A percentile compares a stretch with the other conserved stretches of the same genome.
These are phyloP conservation scores for Globisporangium orthogonon DNA, from an alignment of 352 stramenopile genomes.

Conservation along the genomic window DNA sequence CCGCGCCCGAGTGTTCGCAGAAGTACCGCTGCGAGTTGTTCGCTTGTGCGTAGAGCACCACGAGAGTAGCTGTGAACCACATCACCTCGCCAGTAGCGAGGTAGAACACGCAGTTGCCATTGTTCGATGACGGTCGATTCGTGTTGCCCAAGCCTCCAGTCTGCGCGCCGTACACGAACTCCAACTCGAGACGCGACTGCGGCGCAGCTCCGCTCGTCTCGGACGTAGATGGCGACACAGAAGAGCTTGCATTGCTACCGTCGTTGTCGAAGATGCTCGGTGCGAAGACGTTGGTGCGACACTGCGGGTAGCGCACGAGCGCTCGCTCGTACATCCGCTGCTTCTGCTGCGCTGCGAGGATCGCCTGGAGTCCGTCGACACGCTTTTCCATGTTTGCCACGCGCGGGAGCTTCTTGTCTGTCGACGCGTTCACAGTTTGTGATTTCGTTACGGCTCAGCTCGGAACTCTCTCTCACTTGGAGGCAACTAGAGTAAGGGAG, in stretches of 20 bases:
- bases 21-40: conserved; percentile 53
- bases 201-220: conserved; percentile 10
- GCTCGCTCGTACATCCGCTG: conserved; percentile 60
- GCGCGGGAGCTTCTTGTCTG: conserved; percentile 65
- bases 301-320: conserved; percentile 56
- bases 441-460: too few species aligned
- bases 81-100: conserved; percentile 51
- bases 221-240: neutral
- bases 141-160: conserved; percentile 16
- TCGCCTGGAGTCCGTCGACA: conserved; percentile 25
- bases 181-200: conserved; percentile 36
- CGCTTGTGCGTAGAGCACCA: conserved; percentile 51
- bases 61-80: conserved; percentile 52
- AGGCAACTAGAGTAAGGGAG: too few species aligned
- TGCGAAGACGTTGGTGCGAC: conserved; percentile 57
- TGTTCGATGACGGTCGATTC: conserved; percentile 18
- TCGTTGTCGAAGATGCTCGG: conserved; percentile 42
- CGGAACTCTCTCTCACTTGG: too few species aligned
- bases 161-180: conserved; percentile 58
- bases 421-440: neutral
- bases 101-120: conserved; percentile 44
- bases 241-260: neutral
- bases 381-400: conserved; percentile 69
- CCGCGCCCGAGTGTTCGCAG: conserved; percentile 49
- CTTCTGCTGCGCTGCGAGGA: conserved; percentile 46